Evolutionary conservation across 257 asterid genomes (phyloP).

Genomic region (Euphrasia confusa): DNA sequence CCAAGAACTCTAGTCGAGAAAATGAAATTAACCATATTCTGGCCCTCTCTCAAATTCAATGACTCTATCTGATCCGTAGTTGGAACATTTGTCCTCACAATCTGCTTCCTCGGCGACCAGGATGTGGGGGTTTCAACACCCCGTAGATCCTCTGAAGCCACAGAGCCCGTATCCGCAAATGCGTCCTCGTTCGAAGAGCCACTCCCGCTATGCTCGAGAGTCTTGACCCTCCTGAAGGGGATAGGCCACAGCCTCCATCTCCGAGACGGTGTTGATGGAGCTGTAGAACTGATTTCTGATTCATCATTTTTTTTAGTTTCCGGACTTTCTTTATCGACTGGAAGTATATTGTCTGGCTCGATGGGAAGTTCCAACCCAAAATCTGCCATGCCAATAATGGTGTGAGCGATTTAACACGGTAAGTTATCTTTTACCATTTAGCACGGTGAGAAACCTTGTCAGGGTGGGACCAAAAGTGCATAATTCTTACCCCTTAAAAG

Average conservation of each 20-base stretch:
- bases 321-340: conserved; percentile 47
- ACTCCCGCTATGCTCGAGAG: conserved; percentile 58
- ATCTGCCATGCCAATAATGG: conserved; percentile 70
- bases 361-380: conserved; percentile 59
- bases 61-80: conserved; percentile 90
- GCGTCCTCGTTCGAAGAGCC: conserved; percentile 53
- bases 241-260: conserved; percentile 97
- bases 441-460: conserved; percentile 30
- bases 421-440: conserved; percentile 70
- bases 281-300: conserved; percentile 35
- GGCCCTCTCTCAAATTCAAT: conserved; percentile 88
- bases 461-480: too few relatives aligned
- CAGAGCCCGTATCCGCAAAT: conserved; percentile 54
- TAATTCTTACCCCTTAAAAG: background rate
- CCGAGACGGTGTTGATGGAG: conserved; percentile 50
- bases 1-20: conserved; percentile 94
- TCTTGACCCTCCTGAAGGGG: conserved; percentile 79
- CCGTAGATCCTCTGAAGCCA: conserved; percentile 35
- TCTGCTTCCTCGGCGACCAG: conserved; percentile 73
- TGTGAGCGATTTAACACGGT: conserved; percentile 73
- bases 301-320: conserved; percentile 43
- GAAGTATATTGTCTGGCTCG: conserved; percentile 43
- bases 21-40: conserved; percentile 75
- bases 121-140: conserved; percentile 31
- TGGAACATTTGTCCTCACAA: conserved; percentile 84